Base-by-base conservation (phyloP, 2,329 filamentous ascomycete genomes). In the Calonectria henricotiae region DNA sequence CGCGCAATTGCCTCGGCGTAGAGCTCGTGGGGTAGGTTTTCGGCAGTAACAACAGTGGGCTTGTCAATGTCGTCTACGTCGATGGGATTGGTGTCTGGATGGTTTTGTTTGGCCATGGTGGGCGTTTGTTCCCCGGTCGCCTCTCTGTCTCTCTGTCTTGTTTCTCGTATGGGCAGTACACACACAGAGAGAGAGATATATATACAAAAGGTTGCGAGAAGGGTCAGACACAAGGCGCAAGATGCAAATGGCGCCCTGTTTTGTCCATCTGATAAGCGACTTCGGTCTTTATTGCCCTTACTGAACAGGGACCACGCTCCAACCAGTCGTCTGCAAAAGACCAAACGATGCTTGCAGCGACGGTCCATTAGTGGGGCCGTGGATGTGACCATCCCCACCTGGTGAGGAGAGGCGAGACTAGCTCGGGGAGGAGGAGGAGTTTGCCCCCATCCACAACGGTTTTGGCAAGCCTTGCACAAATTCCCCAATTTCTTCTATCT, bases 1-100 rank as follows among this genome's bases (percentile, higher is more conserved):
- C 80, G 72, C 13, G 76, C 75, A n/a, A 83, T 71, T 7, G 82
- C 82, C 67, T 83, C 76, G 17, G 73, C 65, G 67, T 83, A 83
- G 6, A 83, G 79, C 30, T 80, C 78, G 5, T 69, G 65, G 5
- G 69, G 68, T 9, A 67, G 68, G 32, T 66, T 73, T 9, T 72
- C 71, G 27, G 60, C 49, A 17, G 61, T 20, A 17, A 68, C 41
- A 17, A 60, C 66, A 27, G 30, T 41, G 7, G 60, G 66, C 35
- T 68, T 68, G 61, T 68, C 66, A 12, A 41, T 27, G 43, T 64
- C 65, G 11, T 62, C 61, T 17, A 43, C 51, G 35, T 44, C 15
- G 23, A 39, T 8, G n/a, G 47, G 39, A 23, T 41, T 61, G 37
- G 37, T n/a, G 37, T 46, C 62, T 32, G 55, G 17, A 5, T 62